phyloP scores from a whole-genome alignment of 768 basidiomycete genomes.

The Erythrobasidium yunnanense region DNA sequence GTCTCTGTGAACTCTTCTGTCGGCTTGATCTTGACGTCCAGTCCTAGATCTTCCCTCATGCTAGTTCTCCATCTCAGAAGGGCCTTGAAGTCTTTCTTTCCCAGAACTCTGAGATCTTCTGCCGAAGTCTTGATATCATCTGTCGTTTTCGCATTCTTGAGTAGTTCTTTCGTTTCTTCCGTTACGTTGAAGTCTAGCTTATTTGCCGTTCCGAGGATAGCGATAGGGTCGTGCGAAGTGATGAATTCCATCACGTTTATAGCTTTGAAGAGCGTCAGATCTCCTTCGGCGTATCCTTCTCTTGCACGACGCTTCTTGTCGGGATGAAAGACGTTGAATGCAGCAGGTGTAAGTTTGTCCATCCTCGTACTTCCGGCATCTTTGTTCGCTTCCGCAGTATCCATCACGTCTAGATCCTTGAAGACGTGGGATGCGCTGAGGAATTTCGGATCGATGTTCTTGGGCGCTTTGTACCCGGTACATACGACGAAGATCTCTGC shows the following conservation, averaged over 20 bases:
- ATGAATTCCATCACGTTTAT: slow-evolving; percentile 63
- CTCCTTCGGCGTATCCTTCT: slow-evolving; percentile 89
- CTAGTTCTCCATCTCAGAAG: slow-evolving; percentile 81
- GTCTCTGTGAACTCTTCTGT: slow-evolving; percentile 65
- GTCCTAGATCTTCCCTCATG: slow-evolving; percentile 79
- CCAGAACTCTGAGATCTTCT: slow-evolving; percentile 86
- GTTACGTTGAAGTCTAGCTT: slow-evolving; percentile 65
- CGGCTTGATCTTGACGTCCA: slow-evolving; percentile 67
- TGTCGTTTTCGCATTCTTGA: slow-evolving; percentile 59
- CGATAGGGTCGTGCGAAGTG: slow-evolving; percentile 57
- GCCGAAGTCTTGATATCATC: slow-evolving; percentile 70
- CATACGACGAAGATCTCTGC: slow-evolving; percentile 99
- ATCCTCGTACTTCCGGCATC: slow-evolving; percentile 29
- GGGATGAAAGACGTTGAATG: slow-evolving; percentile 83
- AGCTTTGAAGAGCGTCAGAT: slow-evolving; percentile 76
- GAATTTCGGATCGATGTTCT: slow-evolving; percentile 93
- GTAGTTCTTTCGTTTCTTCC: slow-evolving; percentile 80
- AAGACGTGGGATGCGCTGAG: slow-evolving; percentile 96
- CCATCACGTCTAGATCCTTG: slow-evolving; percentile 58
- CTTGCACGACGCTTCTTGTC: slow-evolving; percentile 88
- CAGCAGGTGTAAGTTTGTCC: slow-evolving; percentile 51
- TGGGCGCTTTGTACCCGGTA: slow-evolving; percentile 84
- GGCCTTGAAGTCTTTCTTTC: slow-evolving; percentile 92
- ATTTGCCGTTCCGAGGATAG: slow-evolving; percentile 70
- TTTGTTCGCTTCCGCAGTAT: slow-evolving; percentile 28